Conservation (phyloP, 1,284 basidiomycete species). For the Malassezia arunalokei region DNA sequence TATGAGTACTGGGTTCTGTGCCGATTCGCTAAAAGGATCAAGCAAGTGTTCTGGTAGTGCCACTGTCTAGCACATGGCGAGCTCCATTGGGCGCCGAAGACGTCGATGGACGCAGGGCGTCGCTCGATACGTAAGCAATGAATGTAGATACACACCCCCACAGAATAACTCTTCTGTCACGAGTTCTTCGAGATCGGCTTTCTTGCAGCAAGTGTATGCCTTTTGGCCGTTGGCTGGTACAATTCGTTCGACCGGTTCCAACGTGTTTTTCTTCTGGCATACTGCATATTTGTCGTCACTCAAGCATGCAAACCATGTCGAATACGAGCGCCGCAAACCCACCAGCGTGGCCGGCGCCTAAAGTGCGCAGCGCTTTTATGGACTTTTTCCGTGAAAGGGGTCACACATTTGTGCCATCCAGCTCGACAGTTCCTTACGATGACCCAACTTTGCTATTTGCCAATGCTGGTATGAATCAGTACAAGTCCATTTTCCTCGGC, state of each 20-base stretch:
- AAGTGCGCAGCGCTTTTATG: slow-evolving; percentile 63
- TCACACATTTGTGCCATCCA: slow-evolving; percentile 87
- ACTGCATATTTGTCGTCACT: not conserved
- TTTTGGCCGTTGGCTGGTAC: slow-evolving; percentile 7
- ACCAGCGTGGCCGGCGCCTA: slow-evolving; percentile 56
- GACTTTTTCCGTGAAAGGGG: slow-evolving; percentile 63
- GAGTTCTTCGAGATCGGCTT: not conserved
- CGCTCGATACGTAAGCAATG: not conserved
- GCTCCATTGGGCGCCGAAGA: too few relatives aligned
- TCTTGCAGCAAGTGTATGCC: slow-evolving; percentile 12
- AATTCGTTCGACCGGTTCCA: slow-evolving; percentile 3
- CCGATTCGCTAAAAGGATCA: too few relatives aligned
- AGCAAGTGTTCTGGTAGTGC: too few relatives aligned
- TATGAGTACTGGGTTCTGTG: too few relatives aligned
- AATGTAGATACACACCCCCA: slow-evolving; percentile 13
- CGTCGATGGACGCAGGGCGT: too few relatives aligned
- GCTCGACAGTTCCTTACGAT: slow-evolving; percentile 87
- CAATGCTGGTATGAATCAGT: slow-evolving; percentile 61
- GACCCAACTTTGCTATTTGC: slow-evolving; percentile 81
- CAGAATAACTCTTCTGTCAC: not conserved
- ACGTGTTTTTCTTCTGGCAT: not conserved
- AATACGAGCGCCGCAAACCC: slow-evolving; percentile 33
- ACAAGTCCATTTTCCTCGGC: slow-evolving; percentile 90
- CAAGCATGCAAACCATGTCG: not conserved
- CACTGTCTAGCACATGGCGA: too few relatives aligned